Evolutionary conservation across 1,284 basidiomycete genomes (phyloP).

Genomic region (Trichosporon sp.): DNA sequence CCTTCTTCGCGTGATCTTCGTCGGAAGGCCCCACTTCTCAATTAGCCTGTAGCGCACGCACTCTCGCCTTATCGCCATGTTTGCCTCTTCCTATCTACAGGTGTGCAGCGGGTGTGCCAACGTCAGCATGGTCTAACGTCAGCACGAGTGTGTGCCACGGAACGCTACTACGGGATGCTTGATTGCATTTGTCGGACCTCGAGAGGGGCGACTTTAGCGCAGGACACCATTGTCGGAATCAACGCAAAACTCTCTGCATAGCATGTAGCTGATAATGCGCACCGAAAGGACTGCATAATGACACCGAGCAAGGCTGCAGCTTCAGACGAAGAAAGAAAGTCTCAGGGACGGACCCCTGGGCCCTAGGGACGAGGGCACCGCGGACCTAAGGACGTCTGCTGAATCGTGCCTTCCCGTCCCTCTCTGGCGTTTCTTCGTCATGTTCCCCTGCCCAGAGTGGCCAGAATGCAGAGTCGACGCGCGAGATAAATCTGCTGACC

Average conservation of each 20-base stretch:
- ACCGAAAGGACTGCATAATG: not conserved
- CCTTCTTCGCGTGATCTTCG: not conserved
- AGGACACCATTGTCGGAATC: not conserved
- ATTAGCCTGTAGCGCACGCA: not conserved
- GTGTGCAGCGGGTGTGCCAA: too few relatives aligned
- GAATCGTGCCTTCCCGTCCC: not conserved
- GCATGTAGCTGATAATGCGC: not conserved
- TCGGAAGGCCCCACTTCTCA: not conserved
- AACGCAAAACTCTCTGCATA: not conserved
- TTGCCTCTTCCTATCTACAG: not conserved
- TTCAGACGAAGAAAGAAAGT: too few relatives aligned
- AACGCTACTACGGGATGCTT: not conserved
- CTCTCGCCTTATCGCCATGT: not conserved
- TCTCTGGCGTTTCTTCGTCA: not conserved
- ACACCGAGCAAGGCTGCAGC: too few relatives aligned
- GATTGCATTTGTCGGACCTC: not conserved
- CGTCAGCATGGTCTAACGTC: not conserved
- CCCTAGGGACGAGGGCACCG: not conserved
- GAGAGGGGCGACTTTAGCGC: not conserved
- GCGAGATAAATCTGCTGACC: too few relatives aligned
- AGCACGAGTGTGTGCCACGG: not conserved
- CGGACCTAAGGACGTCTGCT: not conserved
- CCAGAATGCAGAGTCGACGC: too few relatives aligned
- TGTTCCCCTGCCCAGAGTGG: not conserved
- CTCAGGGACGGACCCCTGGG: not conserved